phyloP scores from a whole-genome alignment of 305 asterid genomes.

The Fraxinus velutina region DNA sequence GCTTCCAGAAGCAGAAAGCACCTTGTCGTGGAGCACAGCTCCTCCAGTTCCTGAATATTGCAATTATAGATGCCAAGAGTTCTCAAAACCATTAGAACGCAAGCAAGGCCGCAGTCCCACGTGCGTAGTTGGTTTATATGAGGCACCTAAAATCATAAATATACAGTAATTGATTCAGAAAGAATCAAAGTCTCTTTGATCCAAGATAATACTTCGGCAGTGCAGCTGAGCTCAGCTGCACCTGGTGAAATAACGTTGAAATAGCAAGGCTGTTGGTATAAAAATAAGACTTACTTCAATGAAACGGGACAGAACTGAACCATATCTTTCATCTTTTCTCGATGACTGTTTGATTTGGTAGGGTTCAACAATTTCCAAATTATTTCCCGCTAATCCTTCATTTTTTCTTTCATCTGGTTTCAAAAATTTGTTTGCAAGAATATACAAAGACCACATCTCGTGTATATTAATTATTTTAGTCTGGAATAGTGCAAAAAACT shows the following conservation, averaged over 20 bases:
- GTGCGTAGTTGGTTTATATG: conserved; percentile 71
- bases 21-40: conserved; percentile 78
- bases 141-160: conserved; percentile 56
- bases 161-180: conserved; percentile 19
- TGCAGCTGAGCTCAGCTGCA: conserved; percentile 15
- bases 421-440: conserved; percentile 63
- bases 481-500: conserved; percentile 5
- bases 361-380: conserved; percentile 38
- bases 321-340: conserved; percentile 31
- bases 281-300: conserved; percentile 49
- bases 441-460: conserved; percentile 72
- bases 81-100: conserved; percentile 81
- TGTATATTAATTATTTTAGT: conserved; percentile 24
- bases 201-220: neutral
- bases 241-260: conserved; percentile 6
- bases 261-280: conserved; percentile 9
- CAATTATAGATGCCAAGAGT: conserved; percentile 50
- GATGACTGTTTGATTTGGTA: conserved; percentile 40
- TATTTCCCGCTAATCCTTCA: conserved; percentile 36
- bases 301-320: conserved; percentile 35
- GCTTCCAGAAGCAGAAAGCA: conserved; percentile 20
- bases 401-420: conserved; percentile 56
- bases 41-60: conserved; percentile 55
- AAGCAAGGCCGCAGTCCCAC: conserved; percentile 97
- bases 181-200: neutral